Base-by-base conservation (phyloP, 768 basidiomycete species). In the Xerocomus brunneocitrinus region DNA sequence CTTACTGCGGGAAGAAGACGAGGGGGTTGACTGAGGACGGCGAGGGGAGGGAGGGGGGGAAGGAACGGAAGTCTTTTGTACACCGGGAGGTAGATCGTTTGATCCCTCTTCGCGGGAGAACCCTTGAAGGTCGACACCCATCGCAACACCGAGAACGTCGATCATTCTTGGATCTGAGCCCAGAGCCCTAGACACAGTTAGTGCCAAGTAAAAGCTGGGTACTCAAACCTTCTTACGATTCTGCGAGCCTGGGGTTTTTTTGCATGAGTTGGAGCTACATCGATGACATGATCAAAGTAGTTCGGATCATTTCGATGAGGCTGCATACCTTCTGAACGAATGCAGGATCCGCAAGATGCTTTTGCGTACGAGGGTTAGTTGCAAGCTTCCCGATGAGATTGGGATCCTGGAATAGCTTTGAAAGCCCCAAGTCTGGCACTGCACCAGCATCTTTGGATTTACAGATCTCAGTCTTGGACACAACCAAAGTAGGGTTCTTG, bases 71-170 rank as follows among this genome's bases (percentile, higher is more conserved):
- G 62, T 48, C 57, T 62, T 67, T 40, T 65, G 61, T 54, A 83
- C 58, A 41, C 83, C 85, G 8, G 86, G 79, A 8, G 90, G 89
- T 44, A 87, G 71, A 50, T 91, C 90, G 51, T 87, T 79, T 9
- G 91, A 91, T 34, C 89, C 93, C 73, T 91, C 91, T 16, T 87
- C 84, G 52, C 93, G 79, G 48, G 82, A 78, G 68, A 90, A 87
- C 52, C 87, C 91, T 71, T 90, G 85, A 72, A 98, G 81, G 71
- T 98, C 92, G 60, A 98, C 79, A 32, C 92, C 92, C 88, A 98
- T 91, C 52, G 91, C 79, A 10, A 84, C 95, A 55, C 95, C 95
- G 41, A 98, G 76, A 14, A 93, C 93, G 65, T 91, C 87, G 69
- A 93, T 91, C 91, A 97, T 93, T 54, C 95, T 82, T 34, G 95